Evolutionary conservation across 2,329 filamentous ascomycete genomes (phyloP), one percentile per base, ranked within the genome.

Genomic region (Dactylellina drechsleri): DNA sequence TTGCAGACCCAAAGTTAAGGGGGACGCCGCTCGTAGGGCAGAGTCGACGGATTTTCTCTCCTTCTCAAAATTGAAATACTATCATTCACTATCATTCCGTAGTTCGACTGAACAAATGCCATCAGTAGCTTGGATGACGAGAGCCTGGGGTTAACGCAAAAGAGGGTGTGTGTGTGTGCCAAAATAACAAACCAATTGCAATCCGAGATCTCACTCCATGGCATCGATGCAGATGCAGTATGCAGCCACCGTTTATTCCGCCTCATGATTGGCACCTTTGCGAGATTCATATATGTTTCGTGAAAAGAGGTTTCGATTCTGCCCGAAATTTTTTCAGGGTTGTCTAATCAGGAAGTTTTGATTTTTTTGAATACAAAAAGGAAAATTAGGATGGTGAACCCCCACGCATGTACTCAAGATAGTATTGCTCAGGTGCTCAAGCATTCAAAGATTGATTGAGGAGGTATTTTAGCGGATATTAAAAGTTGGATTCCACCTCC

Each of bases 151-250:
- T 52, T 64, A n/a, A 50, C 23, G n/a, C 41, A 57, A 18, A 15
- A 47, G 8, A 47, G 43, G 5, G 31, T 59, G 15, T 47, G 43
- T 59, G 15, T 47, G 43, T 61, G 57, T 52, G 26, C 60, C 16
- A 60, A 74, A 61, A 52, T 54, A 67, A 64, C 47, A 67, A 31
- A 36, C 71, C 71, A 68, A 67, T 68, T 45, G 56, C 60, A 68
- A 60, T 58, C 64, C 64, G 58, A 74, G 70, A 74, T 74, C 70
- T 74, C 64, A 61, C 43, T 71, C 36, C 47, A 64, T 71, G 59
- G 66, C 62, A 60, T 73, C 60, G 60, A 56, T 65, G 68, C 60
- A 73, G 28, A 66, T 73, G 60, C 58, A 70, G 40, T 31, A 49
- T 67, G 62, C 71, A 75, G 58, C 71, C 71, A 68, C 71, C 52